Percentiles rank a stretch among this genome's conserved stretches.
phyloP scores from a whole-genome alignment of 305 asterid genomes.

The Fraxinus nigra region DNA sequence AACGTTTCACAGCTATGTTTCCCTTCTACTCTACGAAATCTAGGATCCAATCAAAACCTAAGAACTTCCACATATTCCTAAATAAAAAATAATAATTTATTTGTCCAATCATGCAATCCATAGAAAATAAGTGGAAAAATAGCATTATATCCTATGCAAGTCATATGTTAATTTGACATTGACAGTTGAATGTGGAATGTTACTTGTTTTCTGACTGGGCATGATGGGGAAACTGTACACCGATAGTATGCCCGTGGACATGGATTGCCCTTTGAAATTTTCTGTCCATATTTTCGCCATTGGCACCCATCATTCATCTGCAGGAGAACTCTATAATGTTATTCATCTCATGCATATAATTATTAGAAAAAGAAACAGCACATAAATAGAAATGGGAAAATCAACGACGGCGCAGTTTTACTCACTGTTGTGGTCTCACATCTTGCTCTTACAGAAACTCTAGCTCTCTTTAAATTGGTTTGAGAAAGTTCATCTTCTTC shows the following conservation, averaged over 20 bases:
- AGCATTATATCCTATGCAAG: not conserved
- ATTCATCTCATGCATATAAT: not conserved
- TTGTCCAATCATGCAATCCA: not conserved
- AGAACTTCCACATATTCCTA: not conserved
- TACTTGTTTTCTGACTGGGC: conserved; percentile 90
- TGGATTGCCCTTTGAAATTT: conserved; percentile 76
- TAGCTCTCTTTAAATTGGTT: conserved; percentile 61
- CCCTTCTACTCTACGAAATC: not conserved
- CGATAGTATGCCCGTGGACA: conserved; percentile 92
- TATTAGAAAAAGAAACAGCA: not conserved
- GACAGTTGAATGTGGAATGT: not conserved
- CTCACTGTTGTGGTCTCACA: conserved; percentile 82
- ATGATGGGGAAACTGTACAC: conserved; percentile 69
- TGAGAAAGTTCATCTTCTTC: conserved; percentile 59
- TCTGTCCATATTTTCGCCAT: conserved; percentile 95
- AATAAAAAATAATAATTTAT: not conserved
- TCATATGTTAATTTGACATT: not conserved
- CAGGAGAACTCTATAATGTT: not conserved
- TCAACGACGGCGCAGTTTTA: not conserved
- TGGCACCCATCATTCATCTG: conserved; percentile 93
- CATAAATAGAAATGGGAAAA: not conserved
- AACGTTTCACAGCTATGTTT: not conserved
- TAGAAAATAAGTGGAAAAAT: not conserved
- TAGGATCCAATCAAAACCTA: not conserved
- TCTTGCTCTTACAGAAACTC: conserved; percentile 82